A percentile compares a stretch with the other conserved stretches of the same genome.
phyloP scores from a whole-genome alignment of 495 filamentous ascomycete genomes.

The Penicillium mononematosum region DNA sequence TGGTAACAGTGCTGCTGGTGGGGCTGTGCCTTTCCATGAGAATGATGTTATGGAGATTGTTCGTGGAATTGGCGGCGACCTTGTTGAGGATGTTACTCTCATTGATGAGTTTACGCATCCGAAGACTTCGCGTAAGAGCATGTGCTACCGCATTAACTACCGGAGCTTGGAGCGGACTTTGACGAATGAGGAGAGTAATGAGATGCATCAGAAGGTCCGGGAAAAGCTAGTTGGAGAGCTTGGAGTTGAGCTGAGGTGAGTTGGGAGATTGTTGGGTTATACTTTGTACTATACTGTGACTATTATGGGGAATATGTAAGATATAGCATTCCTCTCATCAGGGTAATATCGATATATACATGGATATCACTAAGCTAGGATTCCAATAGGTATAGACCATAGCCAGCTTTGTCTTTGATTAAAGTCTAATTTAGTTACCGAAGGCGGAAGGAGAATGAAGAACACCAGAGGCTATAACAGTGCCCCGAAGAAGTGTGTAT shows the following conservation, averaged over 20 bases:
- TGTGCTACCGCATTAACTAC: conserved; percentile 93
- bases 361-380: neutral
- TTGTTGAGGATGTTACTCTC: conserved; percentile 81
- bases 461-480: conserved; percentile 12
- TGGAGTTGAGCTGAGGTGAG: conserved; percentile 77
- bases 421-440: neutral
- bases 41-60: conserved; percentile 98
- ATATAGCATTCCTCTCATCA: conserved; percentile 16
- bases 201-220: conserved; percentile 66
- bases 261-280: neutral
- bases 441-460: conserved; percentile 1
- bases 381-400: neutral
- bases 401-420: neutral
- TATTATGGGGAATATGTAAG: conserved; percentile 18
- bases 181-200: conserved; percentile 74
- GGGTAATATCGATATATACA: neutral
- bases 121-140: conserved; percentile 74
- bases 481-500: conserved; percentile 23
- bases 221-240: conserved; percentile 61
- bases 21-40: conserved; percentile 67
- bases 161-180: conserved; percentile 85
- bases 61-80: conserved; percentile 71
- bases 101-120: conserved; percentile 87
- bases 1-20: conserved; percentile 51
- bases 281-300: conserved; percentile 20